Percentiles rank a stretch among this genome's conserved stretches.
These are phyloP conservation scores for Acarospora socialis DNA, from an alignment of 2,329 filamentous ascomycete genomes.

Conservation along the genomic window DNA sequence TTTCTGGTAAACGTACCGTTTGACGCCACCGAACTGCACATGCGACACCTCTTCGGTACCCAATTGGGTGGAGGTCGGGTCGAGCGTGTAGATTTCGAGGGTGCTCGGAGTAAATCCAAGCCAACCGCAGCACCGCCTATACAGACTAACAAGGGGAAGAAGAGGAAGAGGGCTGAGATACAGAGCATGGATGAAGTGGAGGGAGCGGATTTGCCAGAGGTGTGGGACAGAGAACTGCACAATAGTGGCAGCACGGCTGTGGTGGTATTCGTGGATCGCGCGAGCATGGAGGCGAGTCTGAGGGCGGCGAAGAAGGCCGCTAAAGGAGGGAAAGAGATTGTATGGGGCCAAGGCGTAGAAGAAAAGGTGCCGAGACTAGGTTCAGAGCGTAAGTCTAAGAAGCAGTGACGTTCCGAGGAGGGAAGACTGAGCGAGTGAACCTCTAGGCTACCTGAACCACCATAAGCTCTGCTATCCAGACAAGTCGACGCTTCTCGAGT, in stretches of 20 bases:
- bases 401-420: too few species aligned
- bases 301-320: constrained; percentile 56
- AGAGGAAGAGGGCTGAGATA: constrained; percentile 39
- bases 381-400: constrained; percentile 19
- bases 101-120: constrained; percentile 24
- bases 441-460: constrained; percentile 46
- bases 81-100: constrained; percentile 63
- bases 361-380: constrained; percentile 46
- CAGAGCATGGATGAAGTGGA: constrained; percentile 42
- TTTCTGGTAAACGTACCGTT: constrained; percentile 84
- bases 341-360: constrained; percentile 53
- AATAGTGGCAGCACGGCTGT: constrained; percentile 66
- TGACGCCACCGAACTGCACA: constrained; percentile 64
- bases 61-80: constrained; percentile 54
- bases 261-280: constrained; percentile 68
- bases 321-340: constrained; percentile 43
- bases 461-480: constrained; percentile 58
- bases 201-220: constrained; percentile 49
- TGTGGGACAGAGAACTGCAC: constrained; percentile 59
- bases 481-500: constrained; percentile 49
- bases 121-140: constrained; percentile 5
- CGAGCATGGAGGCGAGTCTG: constrained; percentile 60
- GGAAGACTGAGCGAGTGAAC: too few species aligned
- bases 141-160: constrained; percentile 26
- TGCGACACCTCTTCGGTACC: constrained; percentile 59